These are phyloP conservation scores for Parietaria judaica DNA, from an alignment of 306 rosid genomes.

Conservation along the genomic window DNA sequence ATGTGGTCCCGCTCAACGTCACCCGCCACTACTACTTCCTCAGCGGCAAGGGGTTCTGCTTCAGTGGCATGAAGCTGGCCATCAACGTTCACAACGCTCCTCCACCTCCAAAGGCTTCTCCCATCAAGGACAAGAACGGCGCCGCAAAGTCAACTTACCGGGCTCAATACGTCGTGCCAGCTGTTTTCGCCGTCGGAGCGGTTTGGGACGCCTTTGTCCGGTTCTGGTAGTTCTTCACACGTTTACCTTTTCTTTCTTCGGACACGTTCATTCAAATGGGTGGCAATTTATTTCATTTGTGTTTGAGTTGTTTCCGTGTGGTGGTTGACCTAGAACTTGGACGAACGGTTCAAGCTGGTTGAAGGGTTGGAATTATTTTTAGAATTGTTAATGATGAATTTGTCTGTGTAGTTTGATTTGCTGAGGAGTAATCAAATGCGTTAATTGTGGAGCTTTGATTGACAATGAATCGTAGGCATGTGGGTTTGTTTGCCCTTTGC, in stretches of 20 bases:
- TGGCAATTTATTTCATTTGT: conserved; percentile 2
- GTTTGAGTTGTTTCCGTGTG: background rate
- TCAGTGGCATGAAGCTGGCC: conserved; percentile 76
- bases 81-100: conserved; percentile 58
- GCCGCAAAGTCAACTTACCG: conserved; percentile 24
- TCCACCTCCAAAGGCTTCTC: conserved; percentile 55
- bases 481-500: background rate
- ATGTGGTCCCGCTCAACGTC: conserved; percentile 74
- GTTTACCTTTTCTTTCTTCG: background rate
- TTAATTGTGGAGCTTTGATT: conserved; percentile 6
- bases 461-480: conserved; percentile 2
- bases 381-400: background rate
- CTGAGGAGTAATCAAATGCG: conserved; percentile 2
- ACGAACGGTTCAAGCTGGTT: background rate
- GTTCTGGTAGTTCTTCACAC: conserved; percentile 25
- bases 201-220: conserved; percentile 48
- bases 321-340: conserved; percentile 8
- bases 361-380: conserved; percentile 5
- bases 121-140: conserved; percentile 18
- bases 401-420: conserved; percentile 3
- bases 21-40: conserved; percentile 66
- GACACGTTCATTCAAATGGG: background rate
- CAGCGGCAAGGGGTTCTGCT: conserved; percentile 87
- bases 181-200: conserved; percentile 52
- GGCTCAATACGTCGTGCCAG: conserved; percentile 37